Percentiles rank a stretch among this genome's conserved stretches.
These are phyloP conservation scores for Saccharomycopsis fibuligera DNA, from an alignment of 805 yeast genomes.

Conservation along the genomic window DNA sequence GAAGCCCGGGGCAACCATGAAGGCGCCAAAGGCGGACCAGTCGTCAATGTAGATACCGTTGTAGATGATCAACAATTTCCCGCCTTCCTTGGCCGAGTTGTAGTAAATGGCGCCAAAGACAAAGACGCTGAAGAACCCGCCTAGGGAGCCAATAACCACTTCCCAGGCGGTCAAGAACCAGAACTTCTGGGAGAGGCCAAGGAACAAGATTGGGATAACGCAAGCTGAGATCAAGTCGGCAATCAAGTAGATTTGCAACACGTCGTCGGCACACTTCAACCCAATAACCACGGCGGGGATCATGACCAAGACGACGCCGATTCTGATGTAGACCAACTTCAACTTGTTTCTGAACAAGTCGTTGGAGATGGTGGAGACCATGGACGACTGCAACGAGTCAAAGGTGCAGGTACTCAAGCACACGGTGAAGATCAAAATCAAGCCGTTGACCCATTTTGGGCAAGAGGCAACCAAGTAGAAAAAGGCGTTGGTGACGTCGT, in stretches of 20 bases:
- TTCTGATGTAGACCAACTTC: conserved; percentile 58
- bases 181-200: conserved; percentile 64
- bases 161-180: conserved; percentile 76
- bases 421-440: conserved; percentile 68
- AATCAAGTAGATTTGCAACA: conserved; percentile 80
- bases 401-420: conserved; percentile 81
- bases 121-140: conserved; percentile 75
- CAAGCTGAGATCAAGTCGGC: conserved; percentile 87
- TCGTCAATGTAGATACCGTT: conserved; percentile 77
- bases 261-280: conserved; percentile 70
- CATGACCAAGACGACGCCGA: conserved; percentile 66
- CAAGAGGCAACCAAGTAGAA: conserved; percentile 62
- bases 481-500: conserved; percentile 54
- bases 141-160: conserved; percentile 75
- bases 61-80: conserved; percentile 62
- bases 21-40: conserved; percentile 95
- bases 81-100: conserved; percentile 68
- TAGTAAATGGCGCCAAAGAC: conserved; percentile 81
- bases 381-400: conserved; percentile 83
- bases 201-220: conserved; percentile 74
- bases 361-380: conserved; percentile 83
- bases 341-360: conserved; percentile 83
- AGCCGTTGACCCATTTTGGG: conserved; percentile 84
- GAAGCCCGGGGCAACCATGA: conserved; percentile 83
- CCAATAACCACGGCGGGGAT: conserved; percentile 88